These are phyloP conservation scores for Arthroderma uncinatum DNA, from an alignment of 2,329 filamentous ascomycete genomes.

Conservation along the genomic window DNA sequence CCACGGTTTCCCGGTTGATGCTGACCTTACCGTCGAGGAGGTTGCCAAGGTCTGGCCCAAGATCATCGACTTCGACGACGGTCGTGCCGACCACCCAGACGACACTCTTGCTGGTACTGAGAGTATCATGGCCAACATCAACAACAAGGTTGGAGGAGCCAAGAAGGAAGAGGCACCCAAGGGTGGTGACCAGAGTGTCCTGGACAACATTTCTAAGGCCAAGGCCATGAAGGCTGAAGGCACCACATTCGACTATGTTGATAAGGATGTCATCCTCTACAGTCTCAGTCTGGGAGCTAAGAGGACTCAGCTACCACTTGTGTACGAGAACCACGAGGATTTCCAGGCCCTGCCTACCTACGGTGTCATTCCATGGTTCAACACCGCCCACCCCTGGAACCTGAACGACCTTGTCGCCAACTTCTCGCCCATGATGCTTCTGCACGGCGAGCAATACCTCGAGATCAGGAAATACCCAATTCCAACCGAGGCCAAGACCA, in stretches of 20 bases:
- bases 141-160: slow-evolving; percentile 53
- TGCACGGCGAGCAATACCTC: slow-evolving; percentile 97
- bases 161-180: slow-evolving; percentile 33
- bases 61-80: slow-evolving; percentile 79
- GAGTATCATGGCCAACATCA: slow-evolving; percentile 74
- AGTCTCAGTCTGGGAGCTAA: slow-evolving; percentile 91
- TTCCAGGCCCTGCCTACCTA: slow-evolving; percentile 95
- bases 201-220: slow-evolving; percentile 64
- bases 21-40: slow-evolving; percentile 71
- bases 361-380: slow-evolving; percentile 90
- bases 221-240: slow-evolving; percentile 60
- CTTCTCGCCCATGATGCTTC: slow-evolving; percentile 96
- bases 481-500: slow-evolving; percentile 66
- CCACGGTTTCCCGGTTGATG: slow-evolving; percentile 81
- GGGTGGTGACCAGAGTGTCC: slow-evolving; percentile 50
- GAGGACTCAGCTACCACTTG: slow-evolving; percentile 71
- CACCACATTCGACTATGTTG: slow-evolving; percentile 70
- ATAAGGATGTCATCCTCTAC: slow-evolving; percentile 86
- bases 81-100: slow-evolving; percentile 74
- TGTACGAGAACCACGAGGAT: slow-evolving; percentile 81
- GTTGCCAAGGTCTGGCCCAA: slow-evolving; percentile 64
- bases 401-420: slow-evolving; percentile 80
- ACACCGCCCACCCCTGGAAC: slow-evolving; percentile 66
- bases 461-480: slow-evolving; percentile 88
- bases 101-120: slow-evolving; percentile 64